phyloP scores from a whole-genome alignment of 768 basidiomycete genomes.

The Multifurca ochricompacta region DNA sequence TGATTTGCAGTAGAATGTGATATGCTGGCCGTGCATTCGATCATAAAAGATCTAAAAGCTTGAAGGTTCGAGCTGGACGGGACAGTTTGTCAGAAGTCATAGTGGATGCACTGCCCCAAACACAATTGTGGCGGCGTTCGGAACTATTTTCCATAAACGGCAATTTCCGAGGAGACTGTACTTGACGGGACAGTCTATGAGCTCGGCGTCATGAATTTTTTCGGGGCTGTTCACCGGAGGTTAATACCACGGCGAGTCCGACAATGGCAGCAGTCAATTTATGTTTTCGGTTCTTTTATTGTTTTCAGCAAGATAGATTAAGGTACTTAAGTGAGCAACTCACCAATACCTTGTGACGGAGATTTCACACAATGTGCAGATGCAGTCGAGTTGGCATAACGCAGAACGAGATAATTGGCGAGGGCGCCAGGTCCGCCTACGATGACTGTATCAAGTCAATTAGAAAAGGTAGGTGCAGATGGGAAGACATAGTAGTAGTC shows the following conservation, averaged over 20 bases:
- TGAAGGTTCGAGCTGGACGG: not conserved
- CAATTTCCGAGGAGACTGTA: not conserved
- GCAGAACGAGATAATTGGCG: no score
- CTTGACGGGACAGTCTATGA: not conserved
- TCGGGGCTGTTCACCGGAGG: constrained; percentile 13
- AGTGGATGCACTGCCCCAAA: not conserved
- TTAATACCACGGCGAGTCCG: not conserved
- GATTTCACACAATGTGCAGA: no score
- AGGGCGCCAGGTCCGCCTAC: no score
- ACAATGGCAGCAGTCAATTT: not conserved
- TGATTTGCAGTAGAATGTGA: not conserved
- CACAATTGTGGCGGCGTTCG: not conserved
- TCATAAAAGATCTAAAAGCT: constrained; percentile 8
- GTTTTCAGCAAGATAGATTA: not conserved
- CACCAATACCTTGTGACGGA: no score
- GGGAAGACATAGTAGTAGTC: no score
- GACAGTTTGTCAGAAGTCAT: not conserved
- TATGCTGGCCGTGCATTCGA: not conserved
- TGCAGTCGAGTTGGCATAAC: no score
- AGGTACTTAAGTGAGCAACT: not conserved
- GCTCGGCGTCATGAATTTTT: constrained; percentile 9
- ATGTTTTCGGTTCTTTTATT: no score
- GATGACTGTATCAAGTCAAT: no score
- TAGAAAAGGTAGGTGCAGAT: no score
- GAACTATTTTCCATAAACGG: constrained; percentile 6